Base-by-base conservation (phyloP, 768 basidiomycete species). In the Rhizopogon vinicolor region DNA sequence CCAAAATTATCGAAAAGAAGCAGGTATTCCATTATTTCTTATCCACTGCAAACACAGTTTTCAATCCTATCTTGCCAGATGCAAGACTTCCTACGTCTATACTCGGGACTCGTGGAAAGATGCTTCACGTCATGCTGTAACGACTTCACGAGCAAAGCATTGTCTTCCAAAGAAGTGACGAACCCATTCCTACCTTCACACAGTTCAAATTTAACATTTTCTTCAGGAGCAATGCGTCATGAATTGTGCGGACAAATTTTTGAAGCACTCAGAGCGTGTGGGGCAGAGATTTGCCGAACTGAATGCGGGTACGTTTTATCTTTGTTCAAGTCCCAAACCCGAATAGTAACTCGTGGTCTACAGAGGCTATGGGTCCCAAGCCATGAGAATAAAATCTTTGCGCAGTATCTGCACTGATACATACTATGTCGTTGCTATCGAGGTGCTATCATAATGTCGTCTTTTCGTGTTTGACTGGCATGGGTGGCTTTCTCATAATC, bases 81-180 rank as follows among this genome's bases (percentile, higher is more conserved):
- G 94, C 92, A 96, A 80, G 96, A 98, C 77, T 98, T 99, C 66
- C 78, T 99, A 78, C 82, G 81, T 66, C 87, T 98, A 73, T 98
- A 99, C 74, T 90, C 93, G 22, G 89, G 86, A 67, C 82, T 99
- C 54, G 93, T 95, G 33, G 96, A 98, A 70, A 86, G 91, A 63
- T 99, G 96, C 72, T 99, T 99, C 81, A 93, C 79, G 63, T 79
- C 91, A 13, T 99, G 96, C 70, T 89, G 88, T 65, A 95, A 95
- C 69, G 96, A 99, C 69, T 98, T 99, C 65, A 98, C 95, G 25
- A 91, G 89, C 78, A 97, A 93, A 74, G 85, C 93, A 0, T 75
- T 99, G 55, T 91, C 89, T 10, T 86, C 87, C 31, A 97, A 97
- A 79, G 96, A 98, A 86, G 95, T 90, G 39, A 55, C 66, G 59